phyloP scores from a whole-genome alignment of 345 rosid genomes.

The Garcia nutans region DNA sequence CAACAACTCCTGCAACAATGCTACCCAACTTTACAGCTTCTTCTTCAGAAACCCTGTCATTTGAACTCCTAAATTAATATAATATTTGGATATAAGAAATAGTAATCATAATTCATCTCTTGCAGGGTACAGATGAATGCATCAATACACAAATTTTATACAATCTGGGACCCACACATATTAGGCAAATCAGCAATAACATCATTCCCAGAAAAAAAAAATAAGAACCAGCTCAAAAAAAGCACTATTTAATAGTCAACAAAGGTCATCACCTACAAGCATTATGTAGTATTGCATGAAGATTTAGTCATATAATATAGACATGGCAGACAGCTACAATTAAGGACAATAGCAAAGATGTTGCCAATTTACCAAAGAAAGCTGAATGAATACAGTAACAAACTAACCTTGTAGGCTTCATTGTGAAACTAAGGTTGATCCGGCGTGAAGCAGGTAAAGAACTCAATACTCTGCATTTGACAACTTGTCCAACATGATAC shows the following conservation, averaged over 20 bases:
- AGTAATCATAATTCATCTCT: background rate
- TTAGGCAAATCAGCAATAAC: background rate
- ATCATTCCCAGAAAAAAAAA: background rate
- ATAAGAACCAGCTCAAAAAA: background rate
- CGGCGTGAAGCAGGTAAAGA: constrained; percentile 62
- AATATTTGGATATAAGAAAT: background rate
- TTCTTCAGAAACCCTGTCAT: constrained; percentile 68
- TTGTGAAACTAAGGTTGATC: constrained; percentile 79
- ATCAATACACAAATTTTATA: background rate
- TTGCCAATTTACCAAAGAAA: background rate
- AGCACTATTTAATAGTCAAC: background rate
- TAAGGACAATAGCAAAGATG: background rate
- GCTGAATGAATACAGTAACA: background rate
- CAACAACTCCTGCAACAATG: constrained; percentile 77
- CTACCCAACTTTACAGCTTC: constrained; percentile 74
- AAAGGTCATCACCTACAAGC: background rate
- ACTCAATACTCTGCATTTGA: constrained; percentile 83
- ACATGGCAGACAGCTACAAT: background rate
- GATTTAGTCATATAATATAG: background rate
- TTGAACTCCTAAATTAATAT: background rate
- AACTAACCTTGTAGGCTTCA: constrained; percentile 73
- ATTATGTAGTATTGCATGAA: background rate
- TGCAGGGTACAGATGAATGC: background rate
- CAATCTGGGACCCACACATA: background rate
- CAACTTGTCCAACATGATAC: constrained; percentile 91